phyloP scores from a whole-genome alignment of 2,329 filamentous ascomycete species.

The Bisporella sp. region DNA sequence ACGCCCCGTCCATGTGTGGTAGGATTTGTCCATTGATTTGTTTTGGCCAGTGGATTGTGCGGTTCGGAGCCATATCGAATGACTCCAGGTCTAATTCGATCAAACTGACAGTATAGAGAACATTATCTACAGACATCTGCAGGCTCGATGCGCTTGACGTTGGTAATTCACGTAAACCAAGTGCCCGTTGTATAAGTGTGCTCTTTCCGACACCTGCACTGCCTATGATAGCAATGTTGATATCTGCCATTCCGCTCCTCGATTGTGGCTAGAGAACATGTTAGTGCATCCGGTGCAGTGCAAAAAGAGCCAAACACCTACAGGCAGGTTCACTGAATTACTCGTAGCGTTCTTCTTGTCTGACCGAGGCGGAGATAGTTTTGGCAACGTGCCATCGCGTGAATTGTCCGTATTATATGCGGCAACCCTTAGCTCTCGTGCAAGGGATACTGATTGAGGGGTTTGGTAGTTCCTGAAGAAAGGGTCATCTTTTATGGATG shows the following conservation, averaged over 20 bases:
- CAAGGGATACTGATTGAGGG: conserved; percentile 26
- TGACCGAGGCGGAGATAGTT: conserved; percentile 10
- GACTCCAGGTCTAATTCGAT: conserved; percentile 61
- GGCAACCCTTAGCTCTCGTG: conserved; percentile 25
- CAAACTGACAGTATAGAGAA: conserved; percentile 50
- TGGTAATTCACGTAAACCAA: conserved; percentile 47
- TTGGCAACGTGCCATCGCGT: conserved; percentile 10
- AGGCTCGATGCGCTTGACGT: conserved; percentile 47
- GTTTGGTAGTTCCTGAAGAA: conserved; percentile 44
- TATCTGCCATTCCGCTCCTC: conserved; percentile 36
- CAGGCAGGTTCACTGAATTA: conserved; percentile 18
- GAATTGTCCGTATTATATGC: conserved; percentile 9
- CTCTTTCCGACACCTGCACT: conserved; percentile 62
- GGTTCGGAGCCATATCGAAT: conserved; percentile 52
- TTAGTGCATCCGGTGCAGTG: conserved; percentile 9
- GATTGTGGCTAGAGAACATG: conserved; percentile 19
- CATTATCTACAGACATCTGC: conserved; percentile 51
- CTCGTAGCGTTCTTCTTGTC: conserved; percentile 11
- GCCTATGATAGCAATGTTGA: conserved; percentile 62
- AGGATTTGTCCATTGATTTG: conserved; percentile 63
- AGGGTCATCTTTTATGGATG: conserved; percentile 48
- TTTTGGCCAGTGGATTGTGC: conserved; percentile 59
- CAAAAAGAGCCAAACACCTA: conserved; percentile 9
- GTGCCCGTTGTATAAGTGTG: conserved; percentile 57
- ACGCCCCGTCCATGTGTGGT: conserved; percentile 72